A percentile compares a stretch with the other conserved stretches of the same genome.
phyloP scores from a whole-genome alignment of 352 stramenopile genomes.

The Phytophthora rubi region DNA sequence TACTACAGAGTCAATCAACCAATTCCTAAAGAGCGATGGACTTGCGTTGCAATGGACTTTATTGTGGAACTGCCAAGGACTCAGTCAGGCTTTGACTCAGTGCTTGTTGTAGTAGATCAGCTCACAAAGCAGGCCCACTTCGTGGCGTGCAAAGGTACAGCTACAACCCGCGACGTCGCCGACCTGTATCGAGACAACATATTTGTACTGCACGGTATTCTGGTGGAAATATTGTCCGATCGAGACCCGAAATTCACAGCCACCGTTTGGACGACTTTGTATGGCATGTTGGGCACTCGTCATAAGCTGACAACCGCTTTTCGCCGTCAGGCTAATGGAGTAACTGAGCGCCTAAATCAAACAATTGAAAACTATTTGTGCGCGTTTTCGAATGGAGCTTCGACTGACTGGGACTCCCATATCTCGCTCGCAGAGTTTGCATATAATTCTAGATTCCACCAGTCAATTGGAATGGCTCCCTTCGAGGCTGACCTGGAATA shows the following conservation, averaged over 20 bases:
- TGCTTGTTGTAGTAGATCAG: conserved; percentile 15
- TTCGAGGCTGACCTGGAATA: conserved; percentile 28
- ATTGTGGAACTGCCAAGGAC: conserved; percentile 3
- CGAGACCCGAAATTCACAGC: conserved; percentile 26
- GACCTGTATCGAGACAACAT: conserved; percentile 10
- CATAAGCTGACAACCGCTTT: conserved; percentile 24
- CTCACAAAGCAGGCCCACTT: conserved; percentile 13
- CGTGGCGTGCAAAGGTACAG: conserved; percentile 7
- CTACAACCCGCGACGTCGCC: background rate
- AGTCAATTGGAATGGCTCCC: conserved; percentile 21
- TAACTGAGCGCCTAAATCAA: conserved; percentile 28
- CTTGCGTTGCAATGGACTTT: conserved; percentile 18
- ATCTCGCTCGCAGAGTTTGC: conserved; percentile 17
- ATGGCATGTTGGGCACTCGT: conserved; percentile 4
- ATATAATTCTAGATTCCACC: conserved; percentile 18
- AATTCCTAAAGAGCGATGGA: conserved; percentile 14
- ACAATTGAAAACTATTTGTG: conserved; percentile 27
- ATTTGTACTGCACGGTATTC: conserved; percentile 14
- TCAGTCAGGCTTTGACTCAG: background rate
- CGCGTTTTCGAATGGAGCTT: background rate
- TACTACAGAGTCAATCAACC: conserved; percentile 7
- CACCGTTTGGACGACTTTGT: conserved; percentile 14
- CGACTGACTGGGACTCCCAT: conserved; percentile 19
- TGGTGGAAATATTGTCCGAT: conserved; percentile 21
- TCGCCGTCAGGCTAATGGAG: conserved; percentile 17